These are phyloP conservation scores for Irpex lacteus DNA, from an alignment of 1,284 basidiomycete genomes.

Conservation along the genomic window DNA sequence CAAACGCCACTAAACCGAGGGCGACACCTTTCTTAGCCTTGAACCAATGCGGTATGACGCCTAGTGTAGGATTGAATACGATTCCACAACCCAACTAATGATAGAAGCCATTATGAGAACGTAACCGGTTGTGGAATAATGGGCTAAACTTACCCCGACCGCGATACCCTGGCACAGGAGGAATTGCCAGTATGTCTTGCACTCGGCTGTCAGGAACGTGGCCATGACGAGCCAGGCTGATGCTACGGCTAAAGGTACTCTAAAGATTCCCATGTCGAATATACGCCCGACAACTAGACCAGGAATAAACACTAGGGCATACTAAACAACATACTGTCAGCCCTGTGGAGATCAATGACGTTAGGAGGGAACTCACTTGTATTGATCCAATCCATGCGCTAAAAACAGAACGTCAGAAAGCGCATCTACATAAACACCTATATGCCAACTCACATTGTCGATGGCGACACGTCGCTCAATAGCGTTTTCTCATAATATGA, in stretches of 20 bases:
- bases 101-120: conserved; percentile 1
- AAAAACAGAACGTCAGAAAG: neutral
- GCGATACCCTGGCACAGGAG: conserved; percentile 44
- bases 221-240: conserved; percentile 34
- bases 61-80: conserved; percentile 41
- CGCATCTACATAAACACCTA: neutral
- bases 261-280: conserved; percentile 48
- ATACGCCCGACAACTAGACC: conserved; percentile 45
- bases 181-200: conserved; percentile 48
- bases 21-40: conserved; percentile 35
- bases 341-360: conserved; percentile 15
- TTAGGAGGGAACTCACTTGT: conserved; percentile 19
- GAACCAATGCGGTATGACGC: conserved; percentile 46
- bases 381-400: conserved; percentile 77
- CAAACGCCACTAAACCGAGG: conserved; percentile 36
- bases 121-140: conserved; percentile 17
- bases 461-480: conserved; percentile 36
- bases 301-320: conserved; percentile 43
- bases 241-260: conserved; percentile 31
- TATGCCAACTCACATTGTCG: conserved; percentile 47
- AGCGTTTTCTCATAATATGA: conserved; percentile 38
- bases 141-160: conserved; percentile 30
- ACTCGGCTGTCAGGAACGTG: conserved; percentile 46
- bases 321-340: conserved; percentile 21
- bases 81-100: conserved; percentile 29